These are phyloP conservation scores for Sugiyamaella smithiae DNA, from an alignment of 805 yeast genomes.

Conservation along the genomic window DNA sequence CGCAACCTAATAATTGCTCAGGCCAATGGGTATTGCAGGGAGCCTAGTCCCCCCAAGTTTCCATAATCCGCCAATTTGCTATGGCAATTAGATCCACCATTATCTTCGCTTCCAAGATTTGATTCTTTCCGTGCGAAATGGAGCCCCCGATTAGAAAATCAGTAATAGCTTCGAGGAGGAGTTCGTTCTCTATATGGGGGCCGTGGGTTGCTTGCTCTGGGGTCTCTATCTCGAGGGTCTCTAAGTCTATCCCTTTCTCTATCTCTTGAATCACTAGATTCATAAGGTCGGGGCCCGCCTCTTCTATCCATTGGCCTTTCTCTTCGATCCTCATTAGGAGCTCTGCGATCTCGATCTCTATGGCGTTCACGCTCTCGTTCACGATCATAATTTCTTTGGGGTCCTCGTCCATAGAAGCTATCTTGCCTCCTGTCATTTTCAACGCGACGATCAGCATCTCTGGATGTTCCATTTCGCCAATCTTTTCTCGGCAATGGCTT, in stretches of 20 bases:
- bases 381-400: constrained; percentile 1
- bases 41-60: too few relatives aligned
- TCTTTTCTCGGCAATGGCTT: constrained; percentile 11
- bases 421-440: constrained; percentile 11
- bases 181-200: constrained; percentile 12
- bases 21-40: too few relatives aligned
- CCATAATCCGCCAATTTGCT: too few relatives aligned
- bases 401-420: constrained; percentile 13
- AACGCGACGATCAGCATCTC: not conserved
- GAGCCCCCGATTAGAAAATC: not conserved
- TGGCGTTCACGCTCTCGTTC: constrained; percentile 7
- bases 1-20: too few relatives aligned
- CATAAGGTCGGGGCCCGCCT: not conserved
- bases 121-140: too few relatives aligned
- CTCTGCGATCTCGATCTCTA: constrained; percentile 24
- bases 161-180: constrained; percentile 17
- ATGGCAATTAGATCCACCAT: too few relatives aligned
- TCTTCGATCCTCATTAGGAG: constrained; percentile 18
- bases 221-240: constrained; percentile 13
- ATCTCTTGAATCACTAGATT: constrained; percentile 1
- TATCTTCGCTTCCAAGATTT: too few relatives aligned
- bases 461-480: constrained; percentile 13
- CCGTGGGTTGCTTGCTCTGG: constrained; percentile 6
- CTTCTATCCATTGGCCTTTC: constrained; percentile 8
- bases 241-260: not conserved